Conservation (phyloP, 441 rosid genomes). For the Mallotus repandus region DNA sequence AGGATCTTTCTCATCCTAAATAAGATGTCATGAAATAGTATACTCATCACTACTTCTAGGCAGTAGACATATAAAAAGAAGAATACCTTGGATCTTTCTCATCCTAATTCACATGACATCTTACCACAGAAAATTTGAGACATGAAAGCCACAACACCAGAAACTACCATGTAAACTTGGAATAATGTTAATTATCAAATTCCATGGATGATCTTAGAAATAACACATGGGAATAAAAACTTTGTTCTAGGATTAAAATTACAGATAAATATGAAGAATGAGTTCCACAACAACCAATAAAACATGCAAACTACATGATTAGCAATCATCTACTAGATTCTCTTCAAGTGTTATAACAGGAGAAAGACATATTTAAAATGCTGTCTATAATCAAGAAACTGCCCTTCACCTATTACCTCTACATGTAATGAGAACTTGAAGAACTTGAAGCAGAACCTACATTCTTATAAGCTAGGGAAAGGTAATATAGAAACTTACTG, state of each 20-base stretch:
- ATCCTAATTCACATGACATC: not conserved
- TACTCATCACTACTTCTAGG: too few species aligned
- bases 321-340: too few species aligned
- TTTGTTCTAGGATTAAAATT: not conserved
- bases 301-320: not conserved
- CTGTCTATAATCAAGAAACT: not conserved
- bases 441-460: too few species aligned
- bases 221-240: not conserved
- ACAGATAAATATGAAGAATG: not conserved
- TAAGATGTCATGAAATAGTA: too few species aligned
- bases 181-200: not conserved
- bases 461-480: conserved; percentile 5
- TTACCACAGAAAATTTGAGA: not conserved
- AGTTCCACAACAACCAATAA: not conserved
- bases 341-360: too few species aligned
- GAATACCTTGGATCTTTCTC: too few species aligned
- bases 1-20: too few species aligned
- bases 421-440: not conserved
- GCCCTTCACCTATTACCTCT: not conserved
- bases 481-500: conserved; percentile 49
- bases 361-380: too few species aligned
- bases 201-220: not conserved
- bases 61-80: too few species aligned
- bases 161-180: not conserved
- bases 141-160: not conserved